Base-by-base conservation (phyloP, 148 eudicot genomes). In the Diospyros kaki region DNA sequence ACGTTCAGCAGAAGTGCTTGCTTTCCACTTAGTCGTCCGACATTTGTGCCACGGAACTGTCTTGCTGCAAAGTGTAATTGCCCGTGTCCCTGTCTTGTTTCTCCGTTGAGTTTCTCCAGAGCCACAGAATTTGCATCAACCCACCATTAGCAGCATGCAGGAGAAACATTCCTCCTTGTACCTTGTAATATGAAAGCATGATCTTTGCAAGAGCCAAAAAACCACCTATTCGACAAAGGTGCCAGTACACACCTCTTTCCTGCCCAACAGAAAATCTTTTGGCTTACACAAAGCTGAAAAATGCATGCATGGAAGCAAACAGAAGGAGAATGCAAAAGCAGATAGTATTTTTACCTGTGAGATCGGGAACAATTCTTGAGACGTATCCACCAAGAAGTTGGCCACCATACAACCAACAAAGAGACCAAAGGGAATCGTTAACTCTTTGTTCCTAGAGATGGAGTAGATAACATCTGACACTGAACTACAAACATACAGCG, bases 91-190 rank as follows among this genome's bases (percentile, higher is more conserved):
- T 18, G 3, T 75, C 45, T 43, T 56, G 51, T 11, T 55, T 54
- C 71, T 68, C 74, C 43, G 2, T 55, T 45, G 51, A 75, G 18
- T 14, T 61, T 39, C 44, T 78, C 89, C 83, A 83, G 39, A 76
- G 68, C 93, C 88, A 85, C 77, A 83, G 43, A 54, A 85, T 72
- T 67, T 89, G 88, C 93, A 89, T 80, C 58, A 85, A 64, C 38
- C 88, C 93, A 68, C 89, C 92, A 75, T 84, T 89, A 69, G 85
- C 85, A 46, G 66, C 69, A 62, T 86, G 85, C 66, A 76, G 45
- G 7, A 84, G 72, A 56, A 86, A 77, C 9, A 78, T 53, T 66
- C 50, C 75, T 41, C 79, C 80, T 63, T 50, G 79, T 48, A 64
- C 50, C 6, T 68, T 48, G 42, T 81, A 77, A 69, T 63, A 60